Conservation (phyloP, 2,329 filamentous ascomycete genomes). For the Sclerotinia nivalis region DNA sequence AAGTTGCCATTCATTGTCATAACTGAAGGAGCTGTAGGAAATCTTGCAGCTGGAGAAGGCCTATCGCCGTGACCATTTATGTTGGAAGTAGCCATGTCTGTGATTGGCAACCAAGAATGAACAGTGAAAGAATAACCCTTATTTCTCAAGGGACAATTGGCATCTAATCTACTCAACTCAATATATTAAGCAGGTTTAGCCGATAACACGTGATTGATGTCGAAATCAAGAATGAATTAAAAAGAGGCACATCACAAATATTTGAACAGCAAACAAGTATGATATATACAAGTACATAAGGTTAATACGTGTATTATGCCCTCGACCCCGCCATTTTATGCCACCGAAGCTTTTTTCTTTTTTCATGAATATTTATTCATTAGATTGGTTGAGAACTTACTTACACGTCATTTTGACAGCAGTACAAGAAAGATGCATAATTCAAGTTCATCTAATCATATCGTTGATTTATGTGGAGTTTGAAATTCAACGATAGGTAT, state of each 20-base stretch:
- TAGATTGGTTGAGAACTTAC: background rate
- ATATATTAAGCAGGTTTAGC: background rate
- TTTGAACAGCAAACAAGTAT: background rate
- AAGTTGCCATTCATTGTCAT: slow-evolving; percentile 76
- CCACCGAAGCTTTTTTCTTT: background rate
- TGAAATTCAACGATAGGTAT: background rate
- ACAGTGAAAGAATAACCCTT: slow-evolving; percentile 18
- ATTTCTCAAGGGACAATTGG: slow-evolving; percentile 21
- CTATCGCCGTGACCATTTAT: slow-evolving; percentile 35
- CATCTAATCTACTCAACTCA: slow-evolving; percentile 18
- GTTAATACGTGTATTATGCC: background rate
- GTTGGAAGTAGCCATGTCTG: slow-evolving; percentile 33
- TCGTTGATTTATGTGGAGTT: background rate
- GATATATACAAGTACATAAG: background rate
- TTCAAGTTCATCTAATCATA: background rate
- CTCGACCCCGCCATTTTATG: background rate
- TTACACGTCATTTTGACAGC: slow-evolving; percentile 19
- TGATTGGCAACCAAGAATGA: slow-evolving; percentile 22
- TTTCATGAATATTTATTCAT: background rate
- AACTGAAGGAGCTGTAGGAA: slow-evolving; percentile 39
- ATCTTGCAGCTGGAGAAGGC: slow-evolving; percentile 38
- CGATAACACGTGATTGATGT: slow-evolving; percentile 8
- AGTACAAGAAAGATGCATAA: background rate
- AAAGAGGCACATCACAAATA: background rate
- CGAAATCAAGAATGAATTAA: background rate